Percentiles rank a stretch among this genome's conserved stretches.
Evolutionary conservation across 495 filamentous ascomycete species (phyloP).

Genomic region (Annulohypoxylon bovei): DNA sequence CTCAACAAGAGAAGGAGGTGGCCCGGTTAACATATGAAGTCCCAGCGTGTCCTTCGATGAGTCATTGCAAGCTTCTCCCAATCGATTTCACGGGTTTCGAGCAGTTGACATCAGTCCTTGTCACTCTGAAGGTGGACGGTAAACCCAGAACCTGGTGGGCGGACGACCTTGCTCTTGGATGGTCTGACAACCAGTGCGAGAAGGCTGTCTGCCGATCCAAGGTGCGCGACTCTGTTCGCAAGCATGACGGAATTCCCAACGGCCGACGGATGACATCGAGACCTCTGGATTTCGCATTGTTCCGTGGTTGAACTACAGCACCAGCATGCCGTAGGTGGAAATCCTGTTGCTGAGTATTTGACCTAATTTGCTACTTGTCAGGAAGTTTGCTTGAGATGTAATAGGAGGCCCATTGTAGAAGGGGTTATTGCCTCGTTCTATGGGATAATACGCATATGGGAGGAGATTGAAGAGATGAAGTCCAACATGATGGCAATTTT

Average conservation of each 20-base stretch:
- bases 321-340: constrained; percentile 11
- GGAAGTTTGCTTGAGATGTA: constrained; percentile 45
- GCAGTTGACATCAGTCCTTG: constrained; percentile 52
- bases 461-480: constrained; percentile 41
- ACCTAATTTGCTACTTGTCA: constrained; percentile 42
- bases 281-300: constrained; percentile 33
- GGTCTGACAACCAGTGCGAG: constrained; percentile 54
- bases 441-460: constrained; percentile 44
- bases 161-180: constrained; percentile 55
- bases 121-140: constrained; percentile 45
- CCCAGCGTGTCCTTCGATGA: constrained; percentile 44
- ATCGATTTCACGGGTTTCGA: constrained; percentile 49
- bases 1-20: constrained; percentile 24
- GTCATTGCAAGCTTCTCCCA: constrained; percentile 49
- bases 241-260: constrained; percentile 24
- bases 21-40: constrained; percentile 44
- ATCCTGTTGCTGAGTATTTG: constrained; percentile 20
- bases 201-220: constrained; percentile 51
- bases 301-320: constrained; percentile 34
- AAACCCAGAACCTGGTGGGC: constrained; percentile 52
- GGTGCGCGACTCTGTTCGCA: constrained; percentile 46
- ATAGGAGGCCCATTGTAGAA: constrained; percentile 19
- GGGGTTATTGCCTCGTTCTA: constrained; percentile 43
- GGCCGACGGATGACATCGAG: constrained; percentile 24
- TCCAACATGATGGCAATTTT: constrained; percentile 45